Conservation (phyloP, 2,329 filamentous ascomycete species). For the Ilyonectria robusta region DNA sequence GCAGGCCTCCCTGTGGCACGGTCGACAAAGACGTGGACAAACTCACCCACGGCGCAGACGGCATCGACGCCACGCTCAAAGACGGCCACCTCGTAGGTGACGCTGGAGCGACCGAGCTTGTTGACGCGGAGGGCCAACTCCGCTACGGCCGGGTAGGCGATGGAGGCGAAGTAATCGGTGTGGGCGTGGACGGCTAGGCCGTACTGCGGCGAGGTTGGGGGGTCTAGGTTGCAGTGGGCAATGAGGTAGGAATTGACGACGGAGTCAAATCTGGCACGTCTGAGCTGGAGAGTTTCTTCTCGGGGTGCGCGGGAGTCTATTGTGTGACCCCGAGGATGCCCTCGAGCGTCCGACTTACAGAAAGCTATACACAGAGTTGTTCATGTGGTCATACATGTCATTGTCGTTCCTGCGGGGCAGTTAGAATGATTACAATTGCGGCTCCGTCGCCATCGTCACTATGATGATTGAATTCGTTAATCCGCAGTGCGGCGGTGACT, state of each 20-base stretch:
- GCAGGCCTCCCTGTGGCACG: constrained; percentile 78
- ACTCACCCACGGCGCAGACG: constrained; percentile 86
- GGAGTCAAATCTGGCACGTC: constrained; percentile 79
- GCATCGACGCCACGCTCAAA: constrained; percentile 81
- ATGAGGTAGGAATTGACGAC: constrained; percentile 93
- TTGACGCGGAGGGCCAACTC: constrained; percentile 87
- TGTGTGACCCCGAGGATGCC: neutral
- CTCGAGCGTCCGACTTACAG: constrained; percentile 65
- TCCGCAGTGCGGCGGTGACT: neutral
- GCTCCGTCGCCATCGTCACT: neutral
- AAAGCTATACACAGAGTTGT: constrained; percentile 89
- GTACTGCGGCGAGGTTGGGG: constrained; percentile 78
- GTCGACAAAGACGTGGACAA: constrained; percentile 92
- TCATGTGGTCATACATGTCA: constrained; percentile 95
- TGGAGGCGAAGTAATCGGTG: constrained; percentile 86
- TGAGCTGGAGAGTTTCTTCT: constrained; percentile 3
- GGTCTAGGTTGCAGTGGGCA: constrained; percentile 80
- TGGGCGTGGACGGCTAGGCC: constrained; percentile 89
- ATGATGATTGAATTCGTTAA: neutral
- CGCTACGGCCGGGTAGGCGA: constrained; percentile 85
- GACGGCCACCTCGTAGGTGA: constrained; percentile 90
- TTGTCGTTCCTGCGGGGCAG: constrained; percentile 80
- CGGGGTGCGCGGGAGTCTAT: constrained; percentile 2
- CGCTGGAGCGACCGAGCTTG: constrained; percentile 87
- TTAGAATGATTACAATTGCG: constrained; percentile 17